Evolutionary conservation across 371 early-diverging fungal species (phyloP), one percentile per base, ranked within the genome.

Genomic region (Mortierella sp.): DNA sequence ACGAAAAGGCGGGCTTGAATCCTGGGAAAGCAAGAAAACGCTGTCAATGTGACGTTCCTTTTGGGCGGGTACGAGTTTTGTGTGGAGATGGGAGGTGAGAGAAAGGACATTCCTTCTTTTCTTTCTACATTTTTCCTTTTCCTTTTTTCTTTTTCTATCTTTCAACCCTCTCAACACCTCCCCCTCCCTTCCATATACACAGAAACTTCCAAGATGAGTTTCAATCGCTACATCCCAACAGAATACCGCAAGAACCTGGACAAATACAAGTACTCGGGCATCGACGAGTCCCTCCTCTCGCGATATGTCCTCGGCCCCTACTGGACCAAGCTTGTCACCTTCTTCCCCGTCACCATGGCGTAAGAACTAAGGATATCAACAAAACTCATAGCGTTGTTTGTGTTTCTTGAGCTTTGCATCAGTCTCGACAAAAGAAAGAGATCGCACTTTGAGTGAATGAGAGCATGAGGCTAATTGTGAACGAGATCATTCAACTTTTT

Each of bases 291-390:
- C 13, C 90, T 97, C 22, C 85, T 99, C 16, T 93, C 96, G 41
- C 93, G 93, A 69, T 95, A 96, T 84, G 90, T 99, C 63, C 89
- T 98, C 71, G 89, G 90, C 24, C 94, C 93, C 73, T 98, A 98
- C 89, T 98, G 98, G 97, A 95, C 94, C 80, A 91, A 91, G 85
- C 89, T 96, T 22, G 92, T 98, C 29, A 91, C 93, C 71, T 86
- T 95, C 61, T 96, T 99, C 76, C 99, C 99, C 13, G 55, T 93
- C 64, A 93, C 95, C 91, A 91, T 99, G 88, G 98, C 98, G 93
- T 96, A 90, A 85, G 61, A 34, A 50, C 4, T n/a, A n/a, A n/a
- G n/a, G n/a, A n/a, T n/a, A n/a, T n/a, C n/a, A n/a, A n/a, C n/a
- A n/a, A n/a, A n/a, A n/a, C n/a, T n/a, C 34, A 29, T 83, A 40